Evolutionary conservation across 768 basidiomycete species (phyloP).

Genomic region (Lepiota brunneoincarnata): DNA sequence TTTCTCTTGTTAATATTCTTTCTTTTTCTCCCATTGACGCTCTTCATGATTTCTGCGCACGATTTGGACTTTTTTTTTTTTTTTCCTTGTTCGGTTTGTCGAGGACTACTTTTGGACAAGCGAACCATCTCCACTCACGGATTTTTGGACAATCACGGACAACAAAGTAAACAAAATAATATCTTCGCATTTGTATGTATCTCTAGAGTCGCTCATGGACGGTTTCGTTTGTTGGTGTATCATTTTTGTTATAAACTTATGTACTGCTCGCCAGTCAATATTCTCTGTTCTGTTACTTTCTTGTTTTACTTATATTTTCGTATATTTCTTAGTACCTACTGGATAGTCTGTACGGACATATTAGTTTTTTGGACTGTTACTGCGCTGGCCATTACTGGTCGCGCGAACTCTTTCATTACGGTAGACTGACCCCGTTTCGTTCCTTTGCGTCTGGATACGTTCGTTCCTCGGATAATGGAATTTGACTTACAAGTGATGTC

Average conservation of each 20-base stretch:
- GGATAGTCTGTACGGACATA: conserved; percentile 3
- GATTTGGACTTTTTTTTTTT: neutral
- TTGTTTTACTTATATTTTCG: conserved; percentile 9
- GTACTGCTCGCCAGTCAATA: neutral
- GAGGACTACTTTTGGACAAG: conserved; percentile 2
- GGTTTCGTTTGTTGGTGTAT: conserved; percentile 11
- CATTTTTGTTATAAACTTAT: conserved; percentile 4
- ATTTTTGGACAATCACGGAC: conserved; percentile 9
- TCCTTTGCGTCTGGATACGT: neutral
- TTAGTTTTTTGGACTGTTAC: conserved; percentile 6
- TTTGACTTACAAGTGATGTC: neutral
- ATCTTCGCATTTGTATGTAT: conserved; percentile 6
- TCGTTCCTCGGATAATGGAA: conserved; percentile 1
- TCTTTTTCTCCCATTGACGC: neutral
- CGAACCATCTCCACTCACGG: conserved; percentile 1
- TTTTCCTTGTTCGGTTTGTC: conserved; percentile 5
- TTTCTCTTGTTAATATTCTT: conserved; percentile 7
- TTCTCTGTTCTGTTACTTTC: neutral
- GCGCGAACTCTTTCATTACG: neutral
- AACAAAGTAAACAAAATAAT: conserved; percentile 13
- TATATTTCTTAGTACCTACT: conserved; percentile 10
- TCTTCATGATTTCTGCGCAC: conserved; percentile 6
- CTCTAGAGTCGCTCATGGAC: conserved; percentile 11
- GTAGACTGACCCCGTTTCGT: neutral
- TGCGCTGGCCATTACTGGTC: neutral